Evolutionary conservation across 169 alveolate genomes (phyloP), one percentile per base, ranked within the genome.

Genomic region (Ichthyophthirius multifiliis): DNA sequence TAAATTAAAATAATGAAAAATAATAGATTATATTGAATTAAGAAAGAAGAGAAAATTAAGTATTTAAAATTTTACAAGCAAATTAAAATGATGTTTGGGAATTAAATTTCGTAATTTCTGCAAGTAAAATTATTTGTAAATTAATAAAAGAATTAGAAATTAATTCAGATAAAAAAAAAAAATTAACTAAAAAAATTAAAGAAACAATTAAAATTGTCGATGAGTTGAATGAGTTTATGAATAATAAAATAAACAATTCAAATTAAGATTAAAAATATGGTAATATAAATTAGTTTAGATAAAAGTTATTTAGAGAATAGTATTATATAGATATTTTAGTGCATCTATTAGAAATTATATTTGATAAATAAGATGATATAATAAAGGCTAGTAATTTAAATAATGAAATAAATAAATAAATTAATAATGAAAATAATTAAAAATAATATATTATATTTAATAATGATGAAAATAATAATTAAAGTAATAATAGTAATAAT

Each of bases 231-330:
- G 31, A 39, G 27, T 67, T 67, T 18, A 37, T 67, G 75, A 81
- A 44, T 34, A 13, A 45, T n/a, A 48, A 71, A 65, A 23, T 73
- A 37, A 48, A 23, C 45, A 81, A 48, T 43, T 43, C 80, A 4
- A 81, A 65, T 73, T 65, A 74, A 10, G 86, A 81, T 47, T 47
- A 67, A 43, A 67, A 81, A 41, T 81, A 81, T 73, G 86, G 86
- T 12, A 71, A 46, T 15, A 71, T 81, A 5, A 71, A 81, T 55
- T 15, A 34, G 9, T 41, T 27, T 27, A 67, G 80, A 73, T 43
- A 81, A 43, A 81, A 81, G 5, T 34, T 81, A 81, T 48, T 81
- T 7, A 81, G 76, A 48, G 86, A 81, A 41, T 43, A 81, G 37
- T 73, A 71, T 39, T 81, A 67, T 43, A 81, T 81, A 7, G 86